phyloP scores from a whole-genome alignment of 2,329 filamentous ascomycete genomes.

The Coniochaeta sp. region DNA sequence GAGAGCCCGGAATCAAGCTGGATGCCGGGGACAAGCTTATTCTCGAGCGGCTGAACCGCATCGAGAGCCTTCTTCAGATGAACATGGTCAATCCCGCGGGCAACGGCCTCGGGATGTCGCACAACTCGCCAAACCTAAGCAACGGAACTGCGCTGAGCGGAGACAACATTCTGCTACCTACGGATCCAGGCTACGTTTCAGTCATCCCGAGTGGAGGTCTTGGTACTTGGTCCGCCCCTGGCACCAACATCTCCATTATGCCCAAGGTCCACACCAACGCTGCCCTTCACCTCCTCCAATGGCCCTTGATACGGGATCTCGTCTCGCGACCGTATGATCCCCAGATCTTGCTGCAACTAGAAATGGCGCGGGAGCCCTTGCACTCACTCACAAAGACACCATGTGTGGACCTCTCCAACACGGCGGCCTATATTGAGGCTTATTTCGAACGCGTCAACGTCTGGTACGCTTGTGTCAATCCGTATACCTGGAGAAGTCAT shows the following conservation, averaged over 20 bases:
- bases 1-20: conserved; percentile 79
- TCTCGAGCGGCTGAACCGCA: conserved; percentile 67
- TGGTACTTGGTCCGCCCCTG: conserved; percentile 58
- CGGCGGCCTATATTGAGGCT: conserved; percentile 65
- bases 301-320: conserved; percentile 72
- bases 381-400: conserved; percentile 57
- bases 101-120: conserved; percentile 47
- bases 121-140: conserved; percentile 58
- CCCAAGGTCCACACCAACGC: conserved; percentile 79
- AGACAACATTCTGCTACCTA: conserved; percentile 45
- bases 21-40: conserved; percentile 84
- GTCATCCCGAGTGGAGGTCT: conserved; percentile 57
- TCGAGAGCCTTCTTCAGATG: conserved; percentile 72
- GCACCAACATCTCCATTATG: conserved; percentile 73
- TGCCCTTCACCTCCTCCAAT: conserved; percentile 69
- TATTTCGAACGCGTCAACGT: conserved; percentile 78
- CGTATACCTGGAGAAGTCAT: conserved; percentile 70
- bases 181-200: conserved; percentile 40
- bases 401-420: conserved; percentile 66
- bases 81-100: conserved; percentile 39
- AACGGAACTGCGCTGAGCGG: conserved; percentile 54
- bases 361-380: conserved; percentile 73
- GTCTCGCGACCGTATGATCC: conserved; percentile 73
- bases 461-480: conserved; percentile 82
- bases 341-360: conserved; percentile 72